Percentiles rank a stretch among this genome's conserved stretches.
phyloP scores from a whole-genome alignment of 2,329 filamentous ascomycete species.

The Plenodomus lindquistii region DNA sequence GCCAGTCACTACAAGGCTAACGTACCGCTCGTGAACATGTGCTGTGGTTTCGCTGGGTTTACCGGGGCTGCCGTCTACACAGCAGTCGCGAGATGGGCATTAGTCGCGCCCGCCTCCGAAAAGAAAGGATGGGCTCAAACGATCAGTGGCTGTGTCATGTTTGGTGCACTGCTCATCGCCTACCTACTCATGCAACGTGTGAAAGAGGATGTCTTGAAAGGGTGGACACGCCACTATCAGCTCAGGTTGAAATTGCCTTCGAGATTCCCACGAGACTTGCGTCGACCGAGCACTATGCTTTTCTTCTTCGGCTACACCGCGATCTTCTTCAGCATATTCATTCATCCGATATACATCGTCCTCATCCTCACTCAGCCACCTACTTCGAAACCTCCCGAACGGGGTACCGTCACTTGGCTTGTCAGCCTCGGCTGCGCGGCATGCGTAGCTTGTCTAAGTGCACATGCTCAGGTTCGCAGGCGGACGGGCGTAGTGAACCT shows the following conservation, averaged over 20 bases:
- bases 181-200: conserved; percentile 5
- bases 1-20: conserved; percentile 27
- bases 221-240: neutral
- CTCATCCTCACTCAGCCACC: conserved; percentile 9
- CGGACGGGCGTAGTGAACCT: conserved; percentile 5
- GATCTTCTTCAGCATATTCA: conserved; percentile 13
- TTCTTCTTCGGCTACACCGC: conserved; percentile 8
- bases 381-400: conserved; percentile 4
- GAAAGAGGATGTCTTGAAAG: neutral
- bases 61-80: conserved; percentile 21
- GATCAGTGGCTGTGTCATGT: conserved; percentile 3
- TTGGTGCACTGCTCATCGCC: conserved; percentile 8
- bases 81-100: neutral
- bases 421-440: conserved; percentile 5
- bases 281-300: conserved; percentile 2
- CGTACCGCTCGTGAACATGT: conserved; percentile 40
- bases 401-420: conserved; percentile 2
- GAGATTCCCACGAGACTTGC: neutral
- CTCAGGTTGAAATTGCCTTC: neutral
- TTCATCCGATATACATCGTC: conserved; percentile 13
- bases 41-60: conserved; percentile 25
- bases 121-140: neutral
- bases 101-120: neutral
- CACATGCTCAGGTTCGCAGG: neutral
- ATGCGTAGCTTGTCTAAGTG: conserved; percentile 2